Conservation (phyloP, 495 filamentous ascomycete genomes). For the Aspergillus hancockii region DNA sequence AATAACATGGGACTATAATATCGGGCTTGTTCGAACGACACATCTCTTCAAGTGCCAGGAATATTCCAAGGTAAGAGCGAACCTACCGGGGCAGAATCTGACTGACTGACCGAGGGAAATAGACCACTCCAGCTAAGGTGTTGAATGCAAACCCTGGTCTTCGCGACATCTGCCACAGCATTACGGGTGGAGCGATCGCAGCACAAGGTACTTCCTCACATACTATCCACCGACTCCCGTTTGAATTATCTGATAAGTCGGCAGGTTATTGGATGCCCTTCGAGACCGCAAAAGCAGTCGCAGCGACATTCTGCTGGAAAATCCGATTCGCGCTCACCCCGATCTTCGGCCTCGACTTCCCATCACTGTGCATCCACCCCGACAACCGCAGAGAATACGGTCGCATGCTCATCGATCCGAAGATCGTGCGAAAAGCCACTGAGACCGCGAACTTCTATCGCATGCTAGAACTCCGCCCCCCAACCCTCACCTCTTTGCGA, state of each 20-base stretch:
- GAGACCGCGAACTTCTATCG: constrained; percentile 53
- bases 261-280: constrained; percentile 96
- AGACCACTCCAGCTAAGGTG: constrained; percentile 86
- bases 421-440: constrained; percentile 57
- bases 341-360: constrained; percentile 82
- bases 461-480: constrained; percentile 24
- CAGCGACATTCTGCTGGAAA: constrained; percentile 81
- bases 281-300: constrained; percentile 76
- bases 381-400: constrained; percentile 56
- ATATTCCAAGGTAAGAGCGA: constrained; percentile 67
- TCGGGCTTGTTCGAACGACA: constrained; percentile 92
- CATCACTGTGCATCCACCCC: constrained; percentile 64
- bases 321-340: constrained; percentile 85
- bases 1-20: constrained; percentile 96
- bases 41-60: constrained; percentile 90
- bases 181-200: constrained; percentile 85
- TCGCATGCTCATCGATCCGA: constrained; percentile 66
- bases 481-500: constrained; percentile 6
- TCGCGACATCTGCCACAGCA: constrained; percentile 83
- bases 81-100: not conserved
- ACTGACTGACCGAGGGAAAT: constrained; percentile 15
- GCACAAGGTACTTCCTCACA: constrained; percentile 70
- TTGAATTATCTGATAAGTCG: not conserved
- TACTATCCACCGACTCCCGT: not conserved
- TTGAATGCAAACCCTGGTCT: constrained; percentile 78